Conservation (phyloP, 1,284 basidiomycete species). For the Ustilago shanxiensis region DNA sequence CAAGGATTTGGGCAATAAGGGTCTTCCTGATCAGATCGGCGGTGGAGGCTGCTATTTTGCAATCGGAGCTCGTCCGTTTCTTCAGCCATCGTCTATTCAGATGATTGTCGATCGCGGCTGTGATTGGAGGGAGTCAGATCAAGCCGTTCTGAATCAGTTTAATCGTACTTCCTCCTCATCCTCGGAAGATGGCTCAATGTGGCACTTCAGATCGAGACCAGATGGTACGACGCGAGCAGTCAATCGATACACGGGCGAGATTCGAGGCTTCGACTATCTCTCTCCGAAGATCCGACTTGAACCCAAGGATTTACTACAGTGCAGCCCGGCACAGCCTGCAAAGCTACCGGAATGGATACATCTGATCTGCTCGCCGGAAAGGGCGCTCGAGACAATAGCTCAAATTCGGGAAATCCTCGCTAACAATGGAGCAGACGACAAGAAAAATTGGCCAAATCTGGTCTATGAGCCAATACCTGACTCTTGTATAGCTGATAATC, state of each 20-base stretch:
- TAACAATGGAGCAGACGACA: constrained; percentile 69
- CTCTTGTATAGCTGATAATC: constrained; percentile 73
- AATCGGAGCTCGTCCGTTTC: constrained; percentile 84
- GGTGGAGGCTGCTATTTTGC: constrained; percentile 81
- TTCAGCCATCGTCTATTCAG: constrained; percentile 28
- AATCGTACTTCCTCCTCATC: constrained; percentile 73
- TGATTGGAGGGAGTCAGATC: constrained; percentile 80
- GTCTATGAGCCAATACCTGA: constrained; percentile 88
- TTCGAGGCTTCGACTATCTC: constrained; percentile 82
- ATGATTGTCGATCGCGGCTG: constrained; percentile 86
- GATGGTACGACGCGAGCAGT: constrained; percentile 79
- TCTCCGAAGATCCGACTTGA: constrained; percentile 80
- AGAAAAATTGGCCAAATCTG: constrained; percentile 73
- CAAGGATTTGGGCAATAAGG: constrained; percentile 40
- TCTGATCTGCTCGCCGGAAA: constrained; percentile 84
- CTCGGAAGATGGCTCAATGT: constrained; percentile 73
- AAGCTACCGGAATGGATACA: constrained; percentile 77
- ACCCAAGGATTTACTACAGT: constrained; percentile 76
- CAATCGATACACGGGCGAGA: constrained; percentile 82
- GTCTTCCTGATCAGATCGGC: constrained; percentile 77
- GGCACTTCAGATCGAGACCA: constrained; percentile 78
- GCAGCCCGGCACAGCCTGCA: constrained; percentile 73
- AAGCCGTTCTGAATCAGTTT: constrained; percentile 76
- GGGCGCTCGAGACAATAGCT: constrained; percentile 78
- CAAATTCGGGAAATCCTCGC: constrained; percentile 74